These are phyloP conservation scores for Acmispon strigosus DNA, from an alignment of 306 rosid species.

Conservation along the genomic window DNA sequence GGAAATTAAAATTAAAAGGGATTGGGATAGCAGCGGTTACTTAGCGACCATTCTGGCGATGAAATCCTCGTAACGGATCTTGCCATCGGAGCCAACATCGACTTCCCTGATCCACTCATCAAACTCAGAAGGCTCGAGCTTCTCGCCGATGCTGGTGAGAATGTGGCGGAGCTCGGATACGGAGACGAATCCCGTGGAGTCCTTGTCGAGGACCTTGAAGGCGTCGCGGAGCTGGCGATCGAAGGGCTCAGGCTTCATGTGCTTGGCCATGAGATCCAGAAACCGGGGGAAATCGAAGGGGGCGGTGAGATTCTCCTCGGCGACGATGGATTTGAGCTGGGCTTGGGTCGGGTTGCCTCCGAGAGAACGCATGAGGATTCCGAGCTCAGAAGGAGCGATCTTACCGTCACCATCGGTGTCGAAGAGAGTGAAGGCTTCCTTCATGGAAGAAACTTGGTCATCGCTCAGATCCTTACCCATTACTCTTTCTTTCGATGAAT, in stretches of 20 bases:
- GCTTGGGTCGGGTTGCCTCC: constrained; percentile 99
- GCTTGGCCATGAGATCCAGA: constrained; percentile 81
- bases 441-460: constrained; percentile 88
- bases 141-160: constrained; percentile 93
- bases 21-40: constrained; percentile 25
- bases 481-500: not conserved
- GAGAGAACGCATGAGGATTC: constrained; percentile 94
- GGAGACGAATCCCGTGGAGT: constrained; percentile 66
- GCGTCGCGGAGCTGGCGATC: constrained; percentile 96
- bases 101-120: constrained; percentile 99
- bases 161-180: constrained; percentile 92
- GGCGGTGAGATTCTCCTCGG: constrained; percentile 71
- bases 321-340: constrained; percentile 75
- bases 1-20: constrained; percentile 12
- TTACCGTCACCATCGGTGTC: constrained; percentile 81
- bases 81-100: constrained; percentile 81
- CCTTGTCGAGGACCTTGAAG: constrained; percentile 93
- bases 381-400: constrained; percentile 96
- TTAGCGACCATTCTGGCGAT: constrained; percentile 96
- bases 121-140: constrained; percentile 88
- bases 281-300: constrained; percentile 86
- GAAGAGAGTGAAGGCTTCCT: constrained; percentile 90
- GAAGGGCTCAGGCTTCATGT: constrained; percentile 94
- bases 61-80: constrained; percentile 96
- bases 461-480: constrained; percentile 97